Evolutionary conservation across 306 rosid species (phyloP).

Genomic region (Macrotyloma uniflorum): DNA sequence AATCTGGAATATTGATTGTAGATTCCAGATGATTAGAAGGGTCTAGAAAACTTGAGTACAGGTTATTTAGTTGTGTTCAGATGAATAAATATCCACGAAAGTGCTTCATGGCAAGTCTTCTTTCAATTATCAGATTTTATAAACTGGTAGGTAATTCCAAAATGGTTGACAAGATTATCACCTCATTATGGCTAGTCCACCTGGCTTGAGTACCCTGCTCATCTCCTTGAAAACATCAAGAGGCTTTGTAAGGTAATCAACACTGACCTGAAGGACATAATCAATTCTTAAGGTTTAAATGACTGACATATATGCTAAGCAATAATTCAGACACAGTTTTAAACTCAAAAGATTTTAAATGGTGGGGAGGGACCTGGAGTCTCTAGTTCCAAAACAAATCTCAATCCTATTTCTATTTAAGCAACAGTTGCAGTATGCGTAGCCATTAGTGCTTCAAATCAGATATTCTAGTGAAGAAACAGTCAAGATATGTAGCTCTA

Average conservation of each 20-base stretch:
- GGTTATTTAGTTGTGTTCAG: neutral
- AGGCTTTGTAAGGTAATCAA: slow-evolving; percentile 77
- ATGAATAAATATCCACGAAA: slow-evolving; percentile 22
- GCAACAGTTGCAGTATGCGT: neutral
- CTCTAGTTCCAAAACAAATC: neutral
- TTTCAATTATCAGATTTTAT: slow-evolving; percentile 16
- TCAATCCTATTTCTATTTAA: neutral
- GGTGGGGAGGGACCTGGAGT: neutral
- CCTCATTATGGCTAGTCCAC: slow-evolving; percentile 82
- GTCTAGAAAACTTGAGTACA: neutral
- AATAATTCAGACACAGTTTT: slow-evolving; percentile 8
- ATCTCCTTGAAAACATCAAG: slow-evolving; percentile 76
- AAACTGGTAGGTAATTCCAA: slow-evolving; percentile 4
- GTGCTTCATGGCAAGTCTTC: slow-evolving; percentile 1
- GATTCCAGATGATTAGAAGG: neutral
- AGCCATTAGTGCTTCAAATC: neutral
- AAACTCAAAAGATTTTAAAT: neutral
- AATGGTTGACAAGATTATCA: slow-evolving; percentile 38
- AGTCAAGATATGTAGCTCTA: neutral
- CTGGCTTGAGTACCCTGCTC: slow-evolving; percentile 74
- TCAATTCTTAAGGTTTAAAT: slow-evolving; percentile 15
- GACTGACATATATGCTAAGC: slow-evolving; percentile 1
- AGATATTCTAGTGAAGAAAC: neutral
- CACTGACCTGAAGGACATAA: slow-evolving; percentile 70
- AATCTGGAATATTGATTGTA: slow-evolving; percentile 9